Percentiles rank a stretch among this genome's conserved stretches.
phyloP scores from a whole-genome alignment of 2,329 filamentous ascomycete genomes.

The Plectosphaerella plurivora region DNA sequence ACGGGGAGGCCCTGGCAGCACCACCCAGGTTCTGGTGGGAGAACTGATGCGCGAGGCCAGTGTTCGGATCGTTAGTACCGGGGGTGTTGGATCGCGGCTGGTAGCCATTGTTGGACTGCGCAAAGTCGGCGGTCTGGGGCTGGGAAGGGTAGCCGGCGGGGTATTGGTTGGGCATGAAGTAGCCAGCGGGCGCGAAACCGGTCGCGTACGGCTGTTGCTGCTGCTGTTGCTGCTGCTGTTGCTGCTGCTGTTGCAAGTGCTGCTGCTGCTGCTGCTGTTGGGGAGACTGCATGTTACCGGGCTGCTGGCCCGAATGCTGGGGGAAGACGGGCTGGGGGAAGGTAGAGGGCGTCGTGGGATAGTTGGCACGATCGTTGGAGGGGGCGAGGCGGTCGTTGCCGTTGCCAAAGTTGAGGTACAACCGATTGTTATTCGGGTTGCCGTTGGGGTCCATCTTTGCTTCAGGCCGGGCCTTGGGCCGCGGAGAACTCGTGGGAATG shows the following conservation, averaged over 20 bases:
- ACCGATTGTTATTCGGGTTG: conserved; percentile 47
- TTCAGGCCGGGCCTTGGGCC: not conserved
- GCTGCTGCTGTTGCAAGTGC: conserved; percentile 31
- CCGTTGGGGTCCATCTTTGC: conserved; percentile 42
- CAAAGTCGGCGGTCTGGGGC: conserved; percentile 41
- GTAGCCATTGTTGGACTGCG: conserved; percentile 42
- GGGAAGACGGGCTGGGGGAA: conserved; percentile 85
- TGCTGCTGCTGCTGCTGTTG: conserved; percentile 23
- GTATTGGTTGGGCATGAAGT: conserved; percentile 62
- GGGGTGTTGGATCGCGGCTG: conserved; percentile 54
- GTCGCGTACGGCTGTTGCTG: conserved; percentile 41
- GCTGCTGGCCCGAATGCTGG: conserved; percentile 29
- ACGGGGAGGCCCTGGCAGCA: conserved; percentile 60
- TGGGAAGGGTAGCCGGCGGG: conserved; percentile 34
- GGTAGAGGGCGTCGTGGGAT: conserved; percentile 88
- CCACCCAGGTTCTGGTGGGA: conserved; percentile 90
- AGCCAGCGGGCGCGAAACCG: conserved; percentile 43
- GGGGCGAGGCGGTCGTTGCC: conserved; percentile 60
- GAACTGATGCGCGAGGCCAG: conserved; percentile 90
- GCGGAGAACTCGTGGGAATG: not conserved
- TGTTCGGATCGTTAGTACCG: conserved; percentile 75
- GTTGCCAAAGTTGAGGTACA: conserved; percentile 64
- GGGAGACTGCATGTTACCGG: conserved; percentile 42
- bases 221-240: conserved; percentile 38
- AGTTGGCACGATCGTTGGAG: conserved; percentile 56